Base-by-base conservation (phyloP, 768 basidiomycete species). In the Podaxis mareebaensis region DNA sequence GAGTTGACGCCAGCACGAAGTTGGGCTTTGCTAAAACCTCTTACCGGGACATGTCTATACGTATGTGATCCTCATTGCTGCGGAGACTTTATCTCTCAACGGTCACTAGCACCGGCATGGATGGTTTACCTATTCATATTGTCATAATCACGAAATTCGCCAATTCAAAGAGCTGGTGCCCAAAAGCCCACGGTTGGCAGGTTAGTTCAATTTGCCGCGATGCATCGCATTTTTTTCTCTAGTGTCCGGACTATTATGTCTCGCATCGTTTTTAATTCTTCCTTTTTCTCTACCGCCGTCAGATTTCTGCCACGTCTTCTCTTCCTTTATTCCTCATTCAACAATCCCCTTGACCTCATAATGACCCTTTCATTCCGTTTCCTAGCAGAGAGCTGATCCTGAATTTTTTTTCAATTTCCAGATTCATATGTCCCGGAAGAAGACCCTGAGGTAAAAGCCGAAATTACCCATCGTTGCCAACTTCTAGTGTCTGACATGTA, bases 121-220 rank as follows among this genome's bases (percentile, higher is more conserved):
- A 42, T 97, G 95, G 95, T 99, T 98, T 80, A 99, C 95, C 40
- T 99, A 99, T 77, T 89, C 93, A 54, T 97, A 92, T 75, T 95
- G 96, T 79, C 95, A 99, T 78, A 92, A 95, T 75, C 84, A 87
- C 57, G 89, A 97, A 77, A 94, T 99, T 65, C 89, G 96, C 63
- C 97, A 99, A 77, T 99, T 99, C 82, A 91, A 91, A 76, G 95
- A 95, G 74, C 79, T 91, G 64, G 72, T 79, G 67, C 87, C 85
- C 71, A 74, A 84, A 59, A 88, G 88, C 66, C 79, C 85, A 55
- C 85, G 87, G 67, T 80, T 83, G 66, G 77, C 88, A 75, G 91
- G 91, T 88, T 78, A 80, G 63, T 66, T 24, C 36, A 20, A 36
- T 58, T 61, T 46, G 46, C 55, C 55, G 54, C 61, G 48, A 55